Percentiles rank a stretch among this genome's conserved stretches.
Conservation (phyloP, 2,329 filamentous ascomycete species). For the Pochonia chlamydosporia region DNA sequence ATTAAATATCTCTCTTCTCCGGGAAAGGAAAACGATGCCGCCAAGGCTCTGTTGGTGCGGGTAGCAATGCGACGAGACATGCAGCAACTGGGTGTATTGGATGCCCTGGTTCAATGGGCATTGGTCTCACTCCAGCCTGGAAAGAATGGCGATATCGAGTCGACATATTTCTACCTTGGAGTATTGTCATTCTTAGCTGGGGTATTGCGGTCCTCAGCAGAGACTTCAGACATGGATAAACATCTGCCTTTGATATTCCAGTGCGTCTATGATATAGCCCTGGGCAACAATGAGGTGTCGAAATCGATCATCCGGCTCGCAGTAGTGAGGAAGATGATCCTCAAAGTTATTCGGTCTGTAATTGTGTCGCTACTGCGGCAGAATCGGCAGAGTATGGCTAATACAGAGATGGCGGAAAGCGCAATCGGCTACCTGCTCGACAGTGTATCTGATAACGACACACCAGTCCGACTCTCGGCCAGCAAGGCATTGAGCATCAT, state of each 20-base stretch:
- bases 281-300: conserved; percentile 41
- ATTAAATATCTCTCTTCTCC: conserved; percentile 66
- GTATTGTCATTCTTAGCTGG: conserved; percentile 74
- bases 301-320: conserved; percentile 63
- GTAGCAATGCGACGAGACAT: conserved; percentile 83
- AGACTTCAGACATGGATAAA: conserved; percentile 66
- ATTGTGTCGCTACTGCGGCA: conserved; percentile 59
- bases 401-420: conserved; percentile 63
- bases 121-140: conserved; percentile 51
- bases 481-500: conserved; percentile 90
- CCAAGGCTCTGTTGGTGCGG: conserved; percentile 75
- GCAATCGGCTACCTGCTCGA: conserved; percentile 78
- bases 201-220: conserved; percentile 61
- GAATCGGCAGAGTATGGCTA: conserved; percentile 32
- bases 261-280: conserved; percentile 54
- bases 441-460: conserved; percentile 78
- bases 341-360: conserved; percentile 79
- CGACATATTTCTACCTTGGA: conserved; percentile 73
- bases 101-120: conserved; percentile 65
- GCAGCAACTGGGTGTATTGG: conserved; percentile 67
- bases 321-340: conserved; percentile 71
- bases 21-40: conserved; percentile 84
- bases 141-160: conserved; percentile 28
- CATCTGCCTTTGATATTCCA: conserved; percentile 63
- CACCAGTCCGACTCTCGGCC: conserved; percentile 81